These are phyloP conservation scores for Penicillium lividum DNA, from an alignment of 495 filamentous ascomycete species.

Conservation along the genomic window DNA sequence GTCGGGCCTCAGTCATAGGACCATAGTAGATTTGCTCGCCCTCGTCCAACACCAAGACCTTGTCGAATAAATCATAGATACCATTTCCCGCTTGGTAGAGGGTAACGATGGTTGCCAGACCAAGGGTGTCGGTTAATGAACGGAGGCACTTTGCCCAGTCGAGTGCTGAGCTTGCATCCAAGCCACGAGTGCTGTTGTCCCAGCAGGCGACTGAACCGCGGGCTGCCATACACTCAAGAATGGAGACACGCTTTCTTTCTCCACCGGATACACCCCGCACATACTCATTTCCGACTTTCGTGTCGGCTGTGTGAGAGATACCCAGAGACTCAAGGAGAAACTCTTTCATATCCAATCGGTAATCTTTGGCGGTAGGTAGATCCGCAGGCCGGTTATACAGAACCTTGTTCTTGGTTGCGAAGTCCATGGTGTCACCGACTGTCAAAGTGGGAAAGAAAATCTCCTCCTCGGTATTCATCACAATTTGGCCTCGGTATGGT, in stretches of 20 bases:
- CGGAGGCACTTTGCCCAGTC: conserved; percentile 50
- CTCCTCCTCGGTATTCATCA: conserved; percentile 70
- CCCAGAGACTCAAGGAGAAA: conserved; percentile 71
- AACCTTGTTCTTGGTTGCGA: conserved; percentile 50
- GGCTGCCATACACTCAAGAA: conserved; percentile 38
- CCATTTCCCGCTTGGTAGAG: conserved; percentile 64
- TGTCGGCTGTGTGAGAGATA: conserved; percentile 78
- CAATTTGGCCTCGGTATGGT: conserved; percentile 68
- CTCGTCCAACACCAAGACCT: conserved; percentile 65
- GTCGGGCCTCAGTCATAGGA: conserved; percentile 55
- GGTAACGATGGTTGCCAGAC: conserved; percentile 47
- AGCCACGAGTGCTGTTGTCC: conserved; percentile 63
- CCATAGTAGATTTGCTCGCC: conserved; percentile 65
- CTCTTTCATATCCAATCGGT: conserved; percentile 53
- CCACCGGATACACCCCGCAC: conserved; percentile 81
- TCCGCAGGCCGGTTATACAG: conserved; percentile 28
- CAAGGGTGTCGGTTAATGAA: conserved; percentile 46
- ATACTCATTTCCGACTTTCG: conserved; percentile 77
- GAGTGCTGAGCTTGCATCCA: conserved; percentile 61
- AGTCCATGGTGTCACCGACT: conserved; percentile 69
- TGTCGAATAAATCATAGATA: conserved; percentile 65
- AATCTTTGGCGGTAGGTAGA: conserved; percentile 30
- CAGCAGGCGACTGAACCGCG: conserved; percentile 54
- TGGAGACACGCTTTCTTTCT: conserved; percentile 71
- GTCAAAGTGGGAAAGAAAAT: conserved; percentile 68